Evolutionary conservation across 2,329 filamentous ascomycete species (phyloP).

Genomic region (Calonectria ilicicola): DNA sequence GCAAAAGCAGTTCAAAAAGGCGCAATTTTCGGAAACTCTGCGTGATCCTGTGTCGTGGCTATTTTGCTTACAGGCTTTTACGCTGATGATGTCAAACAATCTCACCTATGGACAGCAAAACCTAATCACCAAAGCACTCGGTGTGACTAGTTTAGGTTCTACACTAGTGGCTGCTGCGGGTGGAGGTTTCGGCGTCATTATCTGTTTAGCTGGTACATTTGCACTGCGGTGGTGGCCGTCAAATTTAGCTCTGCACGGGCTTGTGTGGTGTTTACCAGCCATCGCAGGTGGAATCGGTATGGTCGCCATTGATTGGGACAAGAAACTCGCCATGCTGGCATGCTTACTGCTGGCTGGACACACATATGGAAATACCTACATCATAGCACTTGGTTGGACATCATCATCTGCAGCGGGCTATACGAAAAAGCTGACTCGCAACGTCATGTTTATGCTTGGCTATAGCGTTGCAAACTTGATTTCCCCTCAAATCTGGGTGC

Average conservation of each 20-base stretch:
- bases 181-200: conserved; percentile 48
- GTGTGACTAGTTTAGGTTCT: conserved; percentile 52
- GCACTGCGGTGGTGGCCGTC: conserved; percentile 46
- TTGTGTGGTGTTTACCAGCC: conserved; percentile 40
- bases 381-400: conserved; percentile 50
- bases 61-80: conserved; percentile 46
- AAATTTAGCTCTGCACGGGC: conserved; percentile 46
- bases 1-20: conserved; percentile 50
- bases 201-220: conserved; percentile 47
- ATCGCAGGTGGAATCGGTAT: conserved; percentile 43
- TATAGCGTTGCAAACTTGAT: conserved; percentile 50
- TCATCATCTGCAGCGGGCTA: conserved; percentile 52
- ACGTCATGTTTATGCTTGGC: conserved; percentile 54
- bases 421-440: conserved; percentile 57
- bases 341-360: conserved; percentile 45
- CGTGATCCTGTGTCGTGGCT: conserved; percentile 47
- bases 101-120: conserved; percentile 54
- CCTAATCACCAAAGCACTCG: conserved; percentile 49
- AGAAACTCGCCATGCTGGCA: conserved; percentile 36
- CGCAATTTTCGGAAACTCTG: conserved; percentile 45
- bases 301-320: conserved; percentile 40
- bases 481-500: conserved; percentile 51
- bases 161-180: conserved; percentile 53
- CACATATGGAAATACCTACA: conserved; percentile 47
- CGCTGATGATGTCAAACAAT: conserved; percentile 52